A percentile compares a stretch with the other conserved stretches of the same genome.
These are phyloP conservation scores for Xylariaceae sp. DNA, from an alignment of 2,329 filamentous ascomycete genomes.

Conservation along the genomic window DNA sequence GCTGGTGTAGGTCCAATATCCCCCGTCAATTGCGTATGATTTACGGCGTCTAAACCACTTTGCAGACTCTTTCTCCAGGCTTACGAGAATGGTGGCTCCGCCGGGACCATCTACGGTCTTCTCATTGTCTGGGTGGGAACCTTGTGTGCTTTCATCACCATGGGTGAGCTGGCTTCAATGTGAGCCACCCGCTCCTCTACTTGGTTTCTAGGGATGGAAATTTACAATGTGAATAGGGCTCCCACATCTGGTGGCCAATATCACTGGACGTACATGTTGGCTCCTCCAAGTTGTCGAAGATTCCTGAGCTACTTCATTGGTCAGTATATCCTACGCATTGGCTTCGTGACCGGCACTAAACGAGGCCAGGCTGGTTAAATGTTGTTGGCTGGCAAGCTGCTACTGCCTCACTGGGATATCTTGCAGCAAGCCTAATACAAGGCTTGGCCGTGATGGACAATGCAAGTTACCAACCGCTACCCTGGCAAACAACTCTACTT, in stretches of 20 bases:
- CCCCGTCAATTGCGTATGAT: not conserved
- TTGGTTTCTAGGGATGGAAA: not conserved
- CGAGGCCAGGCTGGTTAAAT: slow-evolving; percentile 11
- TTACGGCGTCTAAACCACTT: not conserved
- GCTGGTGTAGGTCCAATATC: slow-evolving; percentile 7
- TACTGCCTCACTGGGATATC: slow-evolving; percentile 7
- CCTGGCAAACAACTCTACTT: slow-evolving; percentile 28
- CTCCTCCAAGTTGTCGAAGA: slow-evolving; percentile 8
- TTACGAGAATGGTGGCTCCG: slow-evolving; percentile 10
- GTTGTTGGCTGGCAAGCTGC: slow-evolving; percentile 14
- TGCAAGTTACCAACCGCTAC: slow-evolving; percentile 19
- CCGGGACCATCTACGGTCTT: slow-evolving; percentile 11
- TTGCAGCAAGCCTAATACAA: slow-evolving; percentile 13
- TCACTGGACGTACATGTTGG: slow-evolving; percentile 14
- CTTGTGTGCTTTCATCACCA: slow-evolving; percentile 8
- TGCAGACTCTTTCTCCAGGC: not conserved
- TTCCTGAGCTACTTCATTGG: slow-evolving; percentile 12
- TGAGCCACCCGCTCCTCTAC: not conserved
- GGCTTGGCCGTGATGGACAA: slow-evolving; percentile 11
- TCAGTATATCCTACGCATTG: slow-evolving; percentile 2
- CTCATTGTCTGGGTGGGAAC: slow-evolving; percentile 14
- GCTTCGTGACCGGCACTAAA: too few species aligned
- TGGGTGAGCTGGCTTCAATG: slow-evolving; percentile 13
- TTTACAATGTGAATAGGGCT: slow-evolving; percentile 5
- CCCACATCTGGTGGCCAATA: slow-evolving; percentile 14